Conservation (phyloP, 345 rosid genomes). For the Melastoma malabathricum region DNA sequence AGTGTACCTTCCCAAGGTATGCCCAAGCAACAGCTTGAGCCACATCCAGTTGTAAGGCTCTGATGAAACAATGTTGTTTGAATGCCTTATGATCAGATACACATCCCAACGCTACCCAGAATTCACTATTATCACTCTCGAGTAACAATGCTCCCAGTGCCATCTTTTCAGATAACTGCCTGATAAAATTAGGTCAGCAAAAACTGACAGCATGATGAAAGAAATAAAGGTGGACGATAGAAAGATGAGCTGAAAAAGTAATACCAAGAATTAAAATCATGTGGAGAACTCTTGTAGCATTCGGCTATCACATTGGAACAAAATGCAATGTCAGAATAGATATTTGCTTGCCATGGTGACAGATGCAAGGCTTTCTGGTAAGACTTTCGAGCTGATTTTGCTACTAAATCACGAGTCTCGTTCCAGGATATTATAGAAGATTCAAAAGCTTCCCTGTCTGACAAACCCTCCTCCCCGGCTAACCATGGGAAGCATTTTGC, state of each 20-base stretch:
- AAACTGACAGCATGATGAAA: neutral
- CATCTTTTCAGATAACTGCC: conserved; percentile 89
- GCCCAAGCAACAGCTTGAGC: conserved; percentile 87
- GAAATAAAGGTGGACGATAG: too few relatives aligned
- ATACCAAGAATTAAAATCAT: conserved; percentile 44
- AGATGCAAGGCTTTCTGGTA: conserved; percentile 71
- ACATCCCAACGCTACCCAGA: conserved; percentile 87
- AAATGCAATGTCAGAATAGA: conserved; percentile 66
- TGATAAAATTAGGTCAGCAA: conserved; percentile 31
- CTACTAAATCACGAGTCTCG: conserved; percentile 41
- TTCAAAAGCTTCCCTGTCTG: conserved; percentile 25
- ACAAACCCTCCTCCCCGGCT: conserved; percentile 19
- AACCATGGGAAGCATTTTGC: conserved; percentile 80
- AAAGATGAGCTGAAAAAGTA: conserved; percentile 10
- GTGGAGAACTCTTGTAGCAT: conserved; percentile 18
- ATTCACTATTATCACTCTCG: conserved; percentile 65
- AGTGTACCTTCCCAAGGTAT: conserved; percentile 74
- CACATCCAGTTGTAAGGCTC: conserved; percentile 85
- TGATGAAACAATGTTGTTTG: conserved; percentile 73
- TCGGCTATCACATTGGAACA: conserved; percentile 54
- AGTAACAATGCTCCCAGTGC: conserved; percentile 71
- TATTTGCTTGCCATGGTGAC: conserved; percentile 86
- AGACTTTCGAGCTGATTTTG: conserved; percentile 50
- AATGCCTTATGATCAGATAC: conserved; percentile 51
- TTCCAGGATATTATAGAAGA: conserved; percentile 62